Base-by-base conservation (phyloP, 169 alveolate species). In the Theileria equi region DNA sequence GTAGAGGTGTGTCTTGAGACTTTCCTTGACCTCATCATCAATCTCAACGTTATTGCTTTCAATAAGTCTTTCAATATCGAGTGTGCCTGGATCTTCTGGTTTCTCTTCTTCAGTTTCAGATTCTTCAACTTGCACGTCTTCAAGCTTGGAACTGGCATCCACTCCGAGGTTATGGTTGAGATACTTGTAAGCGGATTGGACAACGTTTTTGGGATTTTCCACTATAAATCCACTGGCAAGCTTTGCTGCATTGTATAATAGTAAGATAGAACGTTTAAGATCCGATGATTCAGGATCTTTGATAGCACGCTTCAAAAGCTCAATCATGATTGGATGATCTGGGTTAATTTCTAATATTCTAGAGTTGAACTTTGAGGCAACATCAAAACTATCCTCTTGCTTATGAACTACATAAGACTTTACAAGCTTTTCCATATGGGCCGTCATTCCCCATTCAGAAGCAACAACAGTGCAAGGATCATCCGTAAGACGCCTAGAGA, bases 291-390 rank as follows among this genome's bases (percentile, higher is more conserved):
- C 67, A 8, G 88, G 69, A 8, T 73, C 70, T 19, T 74, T 28
- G 47, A 40, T 82, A 5, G 81, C 44, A 32, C 53, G 26, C 71
- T 74, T 62, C 35, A 87, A 72, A 28, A 87, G 72, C 26, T 81
- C 82, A 2, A 87, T 47, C 90, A 96, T 94, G 13, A 94, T 92
- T 48, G 98, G 98, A 65, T 96, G 99, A 38, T 94, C 94, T n/a
- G 98, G 98, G 80, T 96, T 96, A 34, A 96, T 89, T 73, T 96
- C 98, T 81, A 96, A 82, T 28, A 94, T 94, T 79, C 93, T 94
- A 78, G 92, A 93, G 47, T 90, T 79, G 53, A 68, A 35, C 35
- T 64, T 81, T 23, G 64, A 41, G 73, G 29, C 25, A 25, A 21
- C 35, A 6, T 49, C 62, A 19, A 72, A 82, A 0, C 71, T 74